A percentile compares a stretch with the other conserved stretches of the same genome.
Evolutionary conservation across 805 yeast species (phyloP).

Genomic region (Pichia cephalocereana): DNA sequence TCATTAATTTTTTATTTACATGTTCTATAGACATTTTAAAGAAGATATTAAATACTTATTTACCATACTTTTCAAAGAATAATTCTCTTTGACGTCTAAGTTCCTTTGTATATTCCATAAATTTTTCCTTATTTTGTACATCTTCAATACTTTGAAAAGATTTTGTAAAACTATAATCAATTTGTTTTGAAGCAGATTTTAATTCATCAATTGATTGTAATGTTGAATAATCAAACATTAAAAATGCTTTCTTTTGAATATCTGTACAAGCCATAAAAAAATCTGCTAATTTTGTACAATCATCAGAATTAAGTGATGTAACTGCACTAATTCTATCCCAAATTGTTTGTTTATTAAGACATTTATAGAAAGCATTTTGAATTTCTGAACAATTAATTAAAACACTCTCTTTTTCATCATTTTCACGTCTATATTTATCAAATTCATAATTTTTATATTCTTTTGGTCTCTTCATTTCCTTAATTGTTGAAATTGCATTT

Average conservation of each 20-base stretch:
- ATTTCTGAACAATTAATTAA: constrained; percentile 27
- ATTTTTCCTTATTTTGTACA: constrained; percentile 17
- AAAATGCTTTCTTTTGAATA: constrained; percentile 24
- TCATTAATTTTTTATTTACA: too few species aligned
- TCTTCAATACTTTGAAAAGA: constrained; percentile 21
- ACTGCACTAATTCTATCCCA: constrained; percentile 12
- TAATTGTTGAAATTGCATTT: neutral
- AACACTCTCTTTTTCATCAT: constrained; percentile 21
- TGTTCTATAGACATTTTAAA: too few species aligned
- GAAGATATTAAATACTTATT: too few species aligned
- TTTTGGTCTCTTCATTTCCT: constrained; percentile 4
- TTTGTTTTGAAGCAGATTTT: constrained; percentile 18
- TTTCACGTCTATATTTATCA: constrained; percentile 22
- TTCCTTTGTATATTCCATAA: constrained; percentile 18
- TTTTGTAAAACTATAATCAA: constrained; percentile 23
- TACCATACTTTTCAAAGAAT: constrained; percentile 20
- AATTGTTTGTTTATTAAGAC: constrained; percentile 16
- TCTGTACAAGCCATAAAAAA: constrained; percentile 24
- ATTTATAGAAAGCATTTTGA: constrained; percentile 20
- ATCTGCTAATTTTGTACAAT: constrained; percentile 21
- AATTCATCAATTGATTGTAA: constrained; percentile 22
- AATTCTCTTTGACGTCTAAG: constrained; percentile 23
- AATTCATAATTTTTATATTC: constrained; percentile 11
- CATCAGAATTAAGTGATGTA: constrained; percentile 13
- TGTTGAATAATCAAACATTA: constrained; percentile 24